Evolutionary conservation across 176 grass and related monocot genomes (phyloP), one percentile per base, ranked within the genome.

Genomic region (Themeda triandra): DNA sequence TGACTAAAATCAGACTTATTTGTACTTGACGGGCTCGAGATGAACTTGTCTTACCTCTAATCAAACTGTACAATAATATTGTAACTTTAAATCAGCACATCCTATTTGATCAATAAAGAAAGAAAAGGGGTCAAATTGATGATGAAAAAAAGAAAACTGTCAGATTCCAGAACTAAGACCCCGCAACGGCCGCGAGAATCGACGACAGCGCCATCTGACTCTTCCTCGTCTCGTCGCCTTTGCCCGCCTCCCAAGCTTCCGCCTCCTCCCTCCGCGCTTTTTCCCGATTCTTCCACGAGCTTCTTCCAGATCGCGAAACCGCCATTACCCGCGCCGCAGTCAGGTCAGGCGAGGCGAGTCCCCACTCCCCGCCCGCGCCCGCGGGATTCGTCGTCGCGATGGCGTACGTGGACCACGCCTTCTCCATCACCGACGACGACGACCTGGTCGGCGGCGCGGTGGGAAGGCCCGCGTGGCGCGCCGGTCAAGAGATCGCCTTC

Each of bases 401-500:
- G 92, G 92, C 92, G 71, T 94, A 94, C 84, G 92, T 94, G 33
- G 92, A 94, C 87, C 92, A 94, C 77, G 83, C 89, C 27, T 94
- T 94, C 79, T 94, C 92, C 62, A 91, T 94, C 80, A 84, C 92
- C 37, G 92, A 94, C 63, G 89, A 94, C 73, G 92, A 92, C 66
- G 84, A 92, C 84, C 86, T 91, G 75, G 54, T 94, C 64, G 86
- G 80, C 35, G 88, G 87, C 23, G 41, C 62, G 36, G 84, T 35
- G 27, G 76, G 88, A n/a, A 51, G 59, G 45, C 71, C 69, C 80
- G 77, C 86, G 83, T 14, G 75, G 89, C 5, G 89, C 86, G 23
- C 92, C 92, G 15, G 78, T 94, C 65, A 94, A 94, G 89, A 91
- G 84, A 91, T 94, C 81, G 89, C 86, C 53, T 90, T 97, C 76